Evolutionary conservation across 495 filamentous ascomycete species (phyloP), one percentile per base, ranked within the genome.

Genomic region (Lasiosphaeriaceae sp.): DNA sequence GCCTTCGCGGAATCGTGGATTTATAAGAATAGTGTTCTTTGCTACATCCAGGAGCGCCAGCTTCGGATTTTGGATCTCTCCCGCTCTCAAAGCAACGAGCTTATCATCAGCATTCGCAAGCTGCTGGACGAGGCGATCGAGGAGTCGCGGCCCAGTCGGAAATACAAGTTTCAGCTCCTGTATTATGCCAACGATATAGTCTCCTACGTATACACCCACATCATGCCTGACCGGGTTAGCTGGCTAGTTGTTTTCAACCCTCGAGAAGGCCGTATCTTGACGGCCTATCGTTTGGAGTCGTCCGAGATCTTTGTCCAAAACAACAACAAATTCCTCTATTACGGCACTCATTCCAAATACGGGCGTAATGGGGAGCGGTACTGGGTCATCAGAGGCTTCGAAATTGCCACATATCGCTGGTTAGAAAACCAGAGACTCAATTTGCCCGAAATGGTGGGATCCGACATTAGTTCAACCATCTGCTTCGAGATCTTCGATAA

Each of bases 221-320:
- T 66, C 37, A 58, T 69, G 20, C 64, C 66, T 11, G 69, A 74
- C 29, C 60, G 56, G 11, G 61, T 66, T 56, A 74, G 74, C 56
- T 83, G 76, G 75, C 75, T 90, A 9, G 63, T 90, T n/a, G 77
- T 79, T 4, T 74, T 90, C 51, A 77, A 85, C 50, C 72, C 84
- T 4, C 73, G 68, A 43, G 57, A 65, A 12, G 67, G 68, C 16
- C 57, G 69, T 11, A 53, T 82, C 21, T 66, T 85, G 1, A 60
- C 76, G 11, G 61, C 67, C 2, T 65, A 71, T 2, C 68, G 52
- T 5, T 62, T 88, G 11, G 69, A 71, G 2, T 77, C 79, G 6
- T 75, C 72, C 29, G 83, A 80, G 62, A 66, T 89, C n/a, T 86
- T 90, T 62, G 87, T 90, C 2, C 83, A 88, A 17, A 86, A 92